These are phyloP conservation scores for Paecilomyces niveus DNA, from an alignment of 2,329 filamentous ascomycete genomes.

Conservation along the genomic window DNA sequence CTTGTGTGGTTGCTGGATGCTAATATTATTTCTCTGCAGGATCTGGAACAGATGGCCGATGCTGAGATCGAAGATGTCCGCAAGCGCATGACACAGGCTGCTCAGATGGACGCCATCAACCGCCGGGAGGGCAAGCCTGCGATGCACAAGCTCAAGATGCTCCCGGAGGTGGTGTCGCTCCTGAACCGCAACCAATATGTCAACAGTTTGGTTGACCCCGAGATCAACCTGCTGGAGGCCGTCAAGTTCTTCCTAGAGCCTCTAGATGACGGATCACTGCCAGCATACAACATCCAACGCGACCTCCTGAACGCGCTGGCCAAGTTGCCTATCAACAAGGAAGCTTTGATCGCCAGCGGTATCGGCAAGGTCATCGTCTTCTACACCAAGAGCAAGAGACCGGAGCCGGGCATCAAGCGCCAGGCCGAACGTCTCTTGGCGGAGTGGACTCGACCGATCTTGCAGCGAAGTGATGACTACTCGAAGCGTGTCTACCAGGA, in stretches of 20 bases:
- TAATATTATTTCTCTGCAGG: slow-evolving; percentile 43
- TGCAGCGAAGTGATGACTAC: slow-evolving; percentile 91
- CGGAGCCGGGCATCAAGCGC: slow-evolving; percentile 82
- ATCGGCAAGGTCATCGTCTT: slow-evolving; percentile 96
- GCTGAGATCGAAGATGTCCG: slow-evolving; percentile 84
- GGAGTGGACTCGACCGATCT: slow-evolving; percentile 91
- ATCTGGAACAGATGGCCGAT: slow-evolving; percentile 84
- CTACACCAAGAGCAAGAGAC: slow-evolving; percentile 91
- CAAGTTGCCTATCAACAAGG: slow-evolving; percentile 82
- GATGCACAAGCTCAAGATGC: slow-evolving; percentile 84
- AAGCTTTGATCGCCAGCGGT: slow-evolving; percentile 79
- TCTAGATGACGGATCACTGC: slow-evolving; percentile 84
- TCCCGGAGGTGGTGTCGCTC: slow-evolving; percentile 81
- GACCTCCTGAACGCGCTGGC: slow-evolving; percentile 79
- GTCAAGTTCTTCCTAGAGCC: slow-evolving; percentile 98
- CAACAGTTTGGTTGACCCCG: slow-evolving; percentile 81
- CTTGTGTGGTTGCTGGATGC: not conserved
- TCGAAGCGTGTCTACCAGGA: slow-evolving; percentile 65
- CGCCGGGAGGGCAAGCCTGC: slow-evolving; percentile 75
- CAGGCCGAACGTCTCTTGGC: slow-evolving; percentile 87
- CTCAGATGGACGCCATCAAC: slow-evolving; percentile 75
- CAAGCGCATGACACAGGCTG: slow-evolving; percentile 82
- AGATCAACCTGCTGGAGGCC: slow-evolving; percentile 89
- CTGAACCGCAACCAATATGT: slow-evolving; percentile 80
- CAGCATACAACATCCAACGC: slow-evolving; percentile 94